phyloP scores from a whole-genome alignment of 352 stramenopile genomes.

The Globisporangium sylvaticum region DNA sequence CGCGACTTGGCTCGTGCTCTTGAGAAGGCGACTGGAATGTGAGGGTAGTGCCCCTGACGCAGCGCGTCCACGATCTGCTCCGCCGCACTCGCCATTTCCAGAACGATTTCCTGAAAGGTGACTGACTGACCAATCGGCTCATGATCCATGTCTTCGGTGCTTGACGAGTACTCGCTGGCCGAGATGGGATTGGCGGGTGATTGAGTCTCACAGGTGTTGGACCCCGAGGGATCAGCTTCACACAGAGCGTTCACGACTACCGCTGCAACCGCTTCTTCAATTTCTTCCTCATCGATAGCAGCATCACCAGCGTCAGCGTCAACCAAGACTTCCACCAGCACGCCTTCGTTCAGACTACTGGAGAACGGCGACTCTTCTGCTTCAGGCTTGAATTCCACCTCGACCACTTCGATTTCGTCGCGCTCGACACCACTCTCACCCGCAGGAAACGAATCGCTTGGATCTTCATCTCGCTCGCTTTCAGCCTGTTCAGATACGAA shows the following conservation, averaged over 20 bases:
- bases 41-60: conserved; percentile 1
- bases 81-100: conserved; percentile 4
- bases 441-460: background rate
- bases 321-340: background rate
- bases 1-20: background rate
- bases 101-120: conserved; percentile 4
- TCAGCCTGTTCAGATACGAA: background rate
- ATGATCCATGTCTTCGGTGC: background rate
- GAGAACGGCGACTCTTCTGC: background rate
- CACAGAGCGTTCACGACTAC: background rate
- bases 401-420: background rate
- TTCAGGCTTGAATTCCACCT: background rate
- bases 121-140: too few relatives aligned
- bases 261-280: background rate
- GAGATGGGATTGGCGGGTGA: background rate
- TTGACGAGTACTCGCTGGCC: background rate
- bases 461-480: background rate
- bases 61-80: conserved; percentile 13
- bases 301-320: background rate
- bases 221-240: background rate
- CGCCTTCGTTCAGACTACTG: background rate
- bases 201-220: background rate
- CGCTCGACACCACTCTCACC: background rate
- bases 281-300: background rate
- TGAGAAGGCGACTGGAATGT: background rate